Percentiles rank a stretch among this genome's conserved stretches.
phyloP scores from a whole-genome alignment of 177 flowering plant species.

The Vitis hybrid region DNA sequence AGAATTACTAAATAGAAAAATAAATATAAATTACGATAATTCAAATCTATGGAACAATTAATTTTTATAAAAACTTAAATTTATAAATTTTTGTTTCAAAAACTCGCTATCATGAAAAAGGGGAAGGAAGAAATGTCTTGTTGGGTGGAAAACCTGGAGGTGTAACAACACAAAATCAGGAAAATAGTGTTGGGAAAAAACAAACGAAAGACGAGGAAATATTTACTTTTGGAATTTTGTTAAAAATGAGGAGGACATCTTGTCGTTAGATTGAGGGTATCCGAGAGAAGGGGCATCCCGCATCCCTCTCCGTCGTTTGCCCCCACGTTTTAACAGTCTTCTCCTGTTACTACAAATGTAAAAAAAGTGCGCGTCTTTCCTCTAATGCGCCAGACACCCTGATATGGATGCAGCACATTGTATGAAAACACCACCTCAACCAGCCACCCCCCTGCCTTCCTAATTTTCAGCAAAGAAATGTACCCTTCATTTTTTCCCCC shows the following conservation, averaged over 20 bases:
- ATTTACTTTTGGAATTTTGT: neutral
- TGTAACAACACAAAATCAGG: too few species aligned
- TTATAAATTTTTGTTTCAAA: too few species aligned
- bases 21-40: too few species aligned
- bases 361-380: neutral
- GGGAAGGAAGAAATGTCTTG: too few species aligned
- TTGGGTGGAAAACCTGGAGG: too few species aligned
- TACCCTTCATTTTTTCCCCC: too few species aligned
- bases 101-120: neutral
- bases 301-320: neutral
- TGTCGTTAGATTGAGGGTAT: neutral
- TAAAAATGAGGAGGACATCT: neutral
- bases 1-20: too few species aligned
- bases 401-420: neutral
- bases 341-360: neutral
- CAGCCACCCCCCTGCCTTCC: neutral
- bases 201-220: too few species aligned
- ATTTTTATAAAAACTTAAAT: too few species aligned
- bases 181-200: too few species aligned
- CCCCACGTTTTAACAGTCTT: neutral
- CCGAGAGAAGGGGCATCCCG: neutral
- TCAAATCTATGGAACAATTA: too few species aligned
- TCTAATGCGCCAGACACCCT: neutral
- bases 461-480: neutral
- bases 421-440: neutral